A percentile compares a stretch with the other conserved stretches of the same genome.
phyloP scores from a whole-genome alignment of 2,329 filamentous ascomycete genomes.

The Teratosphaeriaceae sp. region DNA sequence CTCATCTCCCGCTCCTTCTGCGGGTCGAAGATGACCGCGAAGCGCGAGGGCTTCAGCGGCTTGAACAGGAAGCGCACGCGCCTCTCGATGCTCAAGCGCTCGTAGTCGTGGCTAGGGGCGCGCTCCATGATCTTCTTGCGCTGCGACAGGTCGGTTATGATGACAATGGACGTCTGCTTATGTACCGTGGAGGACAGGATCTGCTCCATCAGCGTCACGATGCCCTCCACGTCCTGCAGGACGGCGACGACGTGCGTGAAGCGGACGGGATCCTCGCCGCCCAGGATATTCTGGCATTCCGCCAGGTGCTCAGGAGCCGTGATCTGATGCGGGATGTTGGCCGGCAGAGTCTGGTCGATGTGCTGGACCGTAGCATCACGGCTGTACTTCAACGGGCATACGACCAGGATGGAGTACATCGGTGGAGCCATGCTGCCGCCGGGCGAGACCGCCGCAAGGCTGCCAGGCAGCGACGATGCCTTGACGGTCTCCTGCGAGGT shows the following conservation, averaged over 20 bases:
- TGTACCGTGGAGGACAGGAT: conserved; percentile 53
- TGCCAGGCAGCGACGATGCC: background rate
- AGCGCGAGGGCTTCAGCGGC: conserved; percentile 86
- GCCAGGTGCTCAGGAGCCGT: conserved; percentile 63
- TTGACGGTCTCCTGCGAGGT: conserved; percentile 5
- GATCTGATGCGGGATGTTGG: conserved; percentile 76
- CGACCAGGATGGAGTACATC: conserved; percentile 82
- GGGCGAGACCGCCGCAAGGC: conserved; percentile 16
- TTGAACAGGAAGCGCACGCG: conserved; percentile 84
- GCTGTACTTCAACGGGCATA: conserved; percentile 81
- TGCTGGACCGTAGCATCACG: conserved; percentile 83
- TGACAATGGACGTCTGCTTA: conserved; percentile 61
- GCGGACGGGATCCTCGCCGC: conserved; percentile 59
- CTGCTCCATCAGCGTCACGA: conserved; percentile 68
- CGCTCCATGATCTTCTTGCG: conserved; percentile 74
- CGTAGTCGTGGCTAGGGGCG: conserved; percentile 56
- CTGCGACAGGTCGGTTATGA: conserved; percentile 85
- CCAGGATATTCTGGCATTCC: conserved; percentile 66
- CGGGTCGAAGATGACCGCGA: conserved; percentile 78
- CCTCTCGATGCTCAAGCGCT: conserved; percentile 57
- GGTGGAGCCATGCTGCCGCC: conserved; percentile 44
- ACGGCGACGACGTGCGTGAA: conserved; percentile 92
- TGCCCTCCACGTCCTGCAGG: conserved; percentile 65
- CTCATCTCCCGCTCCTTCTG: conserved; percentile 71
- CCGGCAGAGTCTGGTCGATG: conserved; percentile 86